phyloP scores from a whole-genome alignment of 2,329 filamentous ascomycete species.

The Aspergillus terreus region DNA sequence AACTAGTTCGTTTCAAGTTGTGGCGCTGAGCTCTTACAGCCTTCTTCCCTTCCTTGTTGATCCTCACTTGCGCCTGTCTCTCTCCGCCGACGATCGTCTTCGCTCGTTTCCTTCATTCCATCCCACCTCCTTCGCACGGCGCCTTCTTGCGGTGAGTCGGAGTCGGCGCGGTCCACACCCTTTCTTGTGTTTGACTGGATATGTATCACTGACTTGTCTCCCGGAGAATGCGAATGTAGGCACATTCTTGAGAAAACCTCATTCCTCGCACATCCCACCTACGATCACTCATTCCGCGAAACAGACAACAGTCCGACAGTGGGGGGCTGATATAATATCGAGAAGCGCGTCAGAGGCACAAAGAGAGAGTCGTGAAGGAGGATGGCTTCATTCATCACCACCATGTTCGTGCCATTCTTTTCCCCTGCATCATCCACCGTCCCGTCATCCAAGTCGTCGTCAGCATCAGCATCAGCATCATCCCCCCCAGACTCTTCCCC shows the following conservation, averaged over 20 bases:
- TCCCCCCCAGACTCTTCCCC: conserved; percentile 18
- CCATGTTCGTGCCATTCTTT: conserved; percentile 53
- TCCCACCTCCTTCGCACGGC: too few relatives aligned
- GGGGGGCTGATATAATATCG: background rate
- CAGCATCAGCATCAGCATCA: conserved; percentile 12
- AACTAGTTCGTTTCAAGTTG: background rate
- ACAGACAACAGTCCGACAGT: background rate
- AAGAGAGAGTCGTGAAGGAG: conserved; percentile 5
- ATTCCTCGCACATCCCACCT: too few relatives aligned
- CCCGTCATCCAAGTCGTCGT: conserved; percentile 20
- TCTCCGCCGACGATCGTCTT: background rate
- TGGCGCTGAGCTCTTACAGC: background rate
- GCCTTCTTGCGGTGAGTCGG: too few relatives aligned
- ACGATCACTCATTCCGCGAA: background rate
- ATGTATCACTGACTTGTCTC: background rate
- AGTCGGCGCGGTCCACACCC: too few relatives aligned
- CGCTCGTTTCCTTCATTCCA: background rate
- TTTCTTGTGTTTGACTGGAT: background rate
- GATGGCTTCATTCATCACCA: conserved; percentile 78
- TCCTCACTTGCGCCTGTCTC: background rate
- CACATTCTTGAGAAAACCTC: too few relatives aligned
- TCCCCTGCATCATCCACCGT: conserved; percentile 28
- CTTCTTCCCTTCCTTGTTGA: background rate
- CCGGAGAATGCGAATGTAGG: too few relatives aligned
- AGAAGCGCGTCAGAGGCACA: background rate